These are phyloP conservation scores for Rhodotorula graminis DNA, from an alignment of 768 basidiomycete genomes.

Conservation along the genomic window DNA sequence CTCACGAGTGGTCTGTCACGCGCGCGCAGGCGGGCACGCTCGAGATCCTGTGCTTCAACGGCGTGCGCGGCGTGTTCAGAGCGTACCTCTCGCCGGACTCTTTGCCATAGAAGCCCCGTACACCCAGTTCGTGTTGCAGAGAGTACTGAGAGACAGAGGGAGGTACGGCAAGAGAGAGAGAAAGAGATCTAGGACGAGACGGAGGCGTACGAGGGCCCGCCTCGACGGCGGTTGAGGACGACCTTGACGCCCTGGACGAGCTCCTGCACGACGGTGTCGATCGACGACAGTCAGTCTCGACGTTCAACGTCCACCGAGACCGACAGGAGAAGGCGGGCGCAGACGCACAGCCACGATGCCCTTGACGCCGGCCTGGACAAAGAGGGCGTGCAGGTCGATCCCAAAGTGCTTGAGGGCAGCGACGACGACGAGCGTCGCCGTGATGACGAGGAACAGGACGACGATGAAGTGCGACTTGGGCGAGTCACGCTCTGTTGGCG, in stretches of 20 bases:
- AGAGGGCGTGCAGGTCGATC: conserved; percentile 24
- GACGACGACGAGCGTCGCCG: conserved; percentile 30
- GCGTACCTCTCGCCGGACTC: neutral
- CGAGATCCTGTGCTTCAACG: conserved; percentile 33
- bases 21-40: conserved; percentile 1
- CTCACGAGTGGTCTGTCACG: neutral
- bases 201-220: conserved; percentile 1
- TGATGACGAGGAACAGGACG: conserved; percentile 41
- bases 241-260: neutral
- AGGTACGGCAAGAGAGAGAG: too few species aligned
- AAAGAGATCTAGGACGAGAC: neutral
- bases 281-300: neutral
- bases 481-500: conserved; percentile 42
- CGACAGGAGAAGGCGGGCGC: too few species aligned
- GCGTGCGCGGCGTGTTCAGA: conserved; percentile 22
- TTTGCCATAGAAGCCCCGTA: neutral
- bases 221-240: neutral
- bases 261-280: neutral
- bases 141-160: too few species aligned
- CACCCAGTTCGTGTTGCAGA: neutral
- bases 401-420: conserved; percentile 40
- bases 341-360: neutral
- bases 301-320: too few species aligned
- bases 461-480: conserved; percentile 41
- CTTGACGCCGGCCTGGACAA: conserved; percentile 2